Evolutionary conservation across 1,139 yeast species (phyloP), one percentile per base, ranked within the genome.

Genomic region (Saccharomyces pastorianus): DNA sequence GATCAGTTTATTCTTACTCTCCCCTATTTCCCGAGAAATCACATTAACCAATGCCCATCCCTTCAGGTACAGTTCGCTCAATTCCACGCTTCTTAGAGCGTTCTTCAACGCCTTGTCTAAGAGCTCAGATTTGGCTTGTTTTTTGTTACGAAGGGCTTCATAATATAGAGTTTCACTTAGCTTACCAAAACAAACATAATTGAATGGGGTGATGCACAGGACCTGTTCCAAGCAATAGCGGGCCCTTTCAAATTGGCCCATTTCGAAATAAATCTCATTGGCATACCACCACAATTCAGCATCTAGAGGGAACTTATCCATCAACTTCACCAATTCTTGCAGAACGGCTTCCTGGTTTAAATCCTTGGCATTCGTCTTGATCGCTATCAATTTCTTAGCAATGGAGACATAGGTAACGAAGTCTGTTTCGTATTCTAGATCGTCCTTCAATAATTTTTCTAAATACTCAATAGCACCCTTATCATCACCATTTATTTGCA

Each of bases 31-130:
- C 23, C 62, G 59, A 7, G 76, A 57, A 2, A 81, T 70, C 2
- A 77, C 68, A 51, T 75, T 76, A 3, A 89, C 73, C 0, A 96
- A 95, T 54, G 83, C 72, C 96, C 96, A 90, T 25, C 88, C 86
- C 59, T 88, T 78, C 17, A 80, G 71, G 67, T 81, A 85, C 47
- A 76, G 75, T 47, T 85, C 87, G 61, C 88, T 84, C 49, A 91
- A 73, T 71, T 91, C 97, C 13, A 88, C 82, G 11, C 90, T 72
- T 58, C 95, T 77, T 54, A 85, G 72, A 61, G 81, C 86, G 63
- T 82, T 78, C 63, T 83, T 77, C 48, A 85, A 67, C 78, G 70
- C 71, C 47, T 71, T 71, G 53, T 64, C 71, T 57, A 78, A 47
- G 4, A 44, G 32, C 7, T 42, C 49, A 11, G 29, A 28, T 11